Conservation (phyloP, 202 grass and related monocot species). For the Setaria viridis region DNA sequence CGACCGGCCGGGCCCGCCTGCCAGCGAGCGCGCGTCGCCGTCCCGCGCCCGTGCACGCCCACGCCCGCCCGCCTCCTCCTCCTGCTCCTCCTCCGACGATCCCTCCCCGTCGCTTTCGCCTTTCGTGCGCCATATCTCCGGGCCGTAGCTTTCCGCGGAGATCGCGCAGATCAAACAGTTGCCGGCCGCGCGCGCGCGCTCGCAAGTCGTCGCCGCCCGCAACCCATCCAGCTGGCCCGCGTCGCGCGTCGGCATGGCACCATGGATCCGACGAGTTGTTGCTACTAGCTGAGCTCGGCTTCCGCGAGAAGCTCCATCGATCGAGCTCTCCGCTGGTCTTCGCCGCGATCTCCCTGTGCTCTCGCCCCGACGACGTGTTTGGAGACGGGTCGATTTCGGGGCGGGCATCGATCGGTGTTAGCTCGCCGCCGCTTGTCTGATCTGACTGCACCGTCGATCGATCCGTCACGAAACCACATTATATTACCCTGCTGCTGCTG, state of each 20-base stretch:
- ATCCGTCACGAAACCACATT: neutral
- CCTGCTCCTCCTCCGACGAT: neutral
- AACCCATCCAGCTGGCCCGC: neutral
- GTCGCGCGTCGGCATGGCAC: constrained; percentile 17
- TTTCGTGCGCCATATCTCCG: neutral
- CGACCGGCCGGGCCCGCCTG: neutral
- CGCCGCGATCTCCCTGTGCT: too few relatives aligned
- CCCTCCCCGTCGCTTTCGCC: neutral
- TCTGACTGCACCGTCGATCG: neutral
- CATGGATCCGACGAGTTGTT: neutral
- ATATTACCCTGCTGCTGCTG: neutral
- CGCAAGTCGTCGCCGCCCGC: constrained; percentile 18
- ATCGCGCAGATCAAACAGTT: constrained; percentile 26
- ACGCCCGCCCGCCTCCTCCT: neutral
- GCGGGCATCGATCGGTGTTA: neutral
- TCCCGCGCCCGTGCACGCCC: neutral
- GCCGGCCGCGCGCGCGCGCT: constrained; percentile 6
- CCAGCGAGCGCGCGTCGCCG: neutral
- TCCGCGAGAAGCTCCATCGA: neutral
- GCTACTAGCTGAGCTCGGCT: neutral
- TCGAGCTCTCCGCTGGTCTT: too few relatives aligned
- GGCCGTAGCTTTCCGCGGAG: constrained; percentile 3
- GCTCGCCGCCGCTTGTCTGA: neutral
- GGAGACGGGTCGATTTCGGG: neutral
- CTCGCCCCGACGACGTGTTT: neutral